Conservation (phyloP, 2,329 filamentous ascomycete species). For the Alternaria gansuensis region DNA sequence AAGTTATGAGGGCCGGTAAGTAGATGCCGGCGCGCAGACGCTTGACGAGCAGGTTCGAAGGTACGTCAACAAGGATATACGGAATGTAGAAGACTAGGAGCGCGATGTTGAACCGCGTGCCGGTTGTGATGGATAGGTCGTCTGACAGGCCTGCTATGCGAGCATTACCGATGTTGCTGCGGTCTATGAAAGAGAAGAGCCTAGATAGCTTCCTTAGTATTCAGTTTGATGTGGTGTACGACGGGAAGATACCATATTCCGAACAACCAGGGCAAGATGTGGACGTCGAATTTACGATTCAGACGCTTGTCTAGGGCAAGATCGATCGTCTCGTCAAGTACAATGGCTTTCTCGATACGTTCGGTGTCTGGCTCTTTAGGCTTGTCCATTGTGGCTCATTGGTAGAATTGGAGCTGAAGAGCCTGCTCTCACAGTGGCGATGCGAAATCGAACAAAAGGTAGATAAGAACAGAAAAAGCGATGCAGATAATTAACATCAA, state of each 20-base stretch:
- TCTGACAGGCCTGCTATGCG: constrained; percentile 54
- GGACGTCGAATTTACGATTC: constrained; percentile 55
- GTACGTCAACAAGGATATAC: constrained; percentile 56
- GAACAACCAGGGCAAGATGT: constrained; percentile 59
- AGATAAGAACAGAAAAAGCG: neutral
- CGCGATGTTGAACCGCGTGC: constrained; percentile 55
- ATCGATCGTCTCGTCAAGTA: neutral
- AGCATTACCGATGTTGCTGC: constrained; percentile 56
- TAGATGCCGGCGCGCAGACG: constrained; percentile 54
- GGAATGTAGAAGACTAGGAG: constrained; percentile 58
- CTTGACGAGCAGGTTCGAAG: constrained; percentile 55
- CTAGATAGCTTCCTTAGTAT: neutral
- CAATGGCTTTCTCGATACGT: constrained; percentile 14
- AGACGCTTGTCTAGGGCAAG: constrained; percentile 46
- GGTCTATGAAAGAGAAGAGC: constrained; percentile 60
- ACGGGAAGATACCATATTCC: constrained; percentile 48
- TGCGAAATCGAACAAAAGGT: neutral
- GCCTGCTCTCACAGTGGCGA: neutral
- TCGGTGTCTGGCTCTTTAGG: neutral
- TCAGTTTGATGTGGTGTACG: neutral
- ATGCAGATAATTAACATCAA: constrained; percentile 1
- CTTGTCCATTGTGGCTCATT: constrained; percentile 11
- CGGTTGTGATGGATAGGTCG: constrained; percentile 53
- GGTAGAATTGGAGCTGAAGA: neutral
- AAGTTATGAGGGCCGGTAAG: constrained; percentile 51